phyloP scores from a whole-genome alignment of 2,329 filamentous ascomycete genomes.

The Colletotrichum plurivorum region DNA sequence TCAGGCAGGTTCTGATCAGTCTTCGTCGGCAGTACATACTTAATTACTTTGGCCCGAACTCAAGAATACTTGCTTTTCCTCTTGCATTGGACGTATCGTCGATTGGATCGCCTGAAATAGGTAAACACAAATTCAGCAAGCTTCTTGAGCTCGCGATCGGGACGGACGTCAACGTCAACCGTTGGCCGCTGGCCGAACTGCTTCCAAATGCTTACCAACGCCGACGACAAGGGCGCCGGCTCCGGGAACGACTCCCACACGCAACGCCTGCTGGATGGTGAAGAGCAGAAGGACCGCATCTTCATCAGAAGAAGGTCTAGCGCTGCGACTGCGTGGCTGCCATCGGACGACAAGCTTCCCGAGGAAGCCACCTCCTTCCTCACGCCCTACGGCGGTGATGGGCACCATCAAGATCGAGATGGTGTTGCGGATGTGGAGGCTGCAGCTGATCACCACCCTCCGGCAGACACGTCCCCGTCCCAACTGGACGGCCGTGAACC shows the following conservation, averaged over 20 bases:
- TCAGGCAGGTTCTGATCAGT: neutral
- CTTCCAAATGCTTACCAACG: conserved; percentile 2
- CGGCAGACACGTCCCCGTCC: conserved; percentile 14
- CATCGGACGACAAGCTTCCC: conserved; percentile 12
- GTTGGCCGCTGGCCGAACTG: conserved; percentile 12
- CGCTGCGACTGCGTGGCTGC: neutral
- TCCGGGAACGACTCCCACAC: too few species aligned
- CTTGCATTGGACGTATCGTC: neutral
- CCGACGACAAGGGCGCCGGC: neutral
- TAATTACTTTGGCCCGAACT: neutral
- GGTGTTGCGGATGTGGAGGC: neutral
- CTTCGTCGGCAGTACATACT: neutral
- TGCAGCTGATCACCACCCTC: neutral
- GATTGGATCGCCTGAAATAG: neutral
- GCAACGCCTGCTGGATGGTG: neutral
- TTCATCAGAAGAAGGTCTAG: neutral
- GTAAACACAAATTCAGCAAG: conserved; percentile 11
- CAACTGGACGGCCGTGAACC: conserved; percentile 7
- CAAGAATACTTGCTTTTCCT: neutral
- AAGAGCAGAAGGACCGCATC: neutral
- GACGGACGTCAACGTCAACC: neutral
- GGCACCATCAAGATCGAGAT: neutral
- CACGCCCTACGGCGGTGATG: neutral
- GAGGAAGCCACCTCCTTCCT: conserved; percentile 19
- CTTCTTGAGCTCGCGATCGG: neutral